Conservation (phyloP, 371 early-diverging fungal genomes). For the Mortierella sp. region DNA sequence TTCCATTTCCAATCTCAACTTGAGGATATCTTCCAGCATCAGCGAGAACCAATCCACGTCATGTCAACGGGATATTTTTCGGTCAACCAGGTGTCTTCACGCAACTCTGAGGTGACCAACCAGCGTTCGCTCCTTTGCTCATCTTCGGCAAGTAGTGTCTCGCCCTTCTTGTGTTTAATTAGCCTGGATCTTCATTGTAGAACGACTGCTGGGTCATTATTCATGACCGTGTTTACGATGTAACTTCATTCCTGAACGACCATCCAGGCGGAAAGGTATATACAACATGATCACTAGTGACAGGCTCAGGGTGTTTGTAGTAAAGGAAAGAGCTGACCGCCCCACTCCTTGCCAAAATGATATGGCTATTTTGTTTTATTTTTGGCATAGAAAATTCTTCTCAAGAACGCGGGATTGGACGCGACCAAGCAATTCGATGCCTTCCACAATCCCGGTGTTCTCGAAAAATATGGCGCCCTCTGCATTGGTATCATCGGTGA, state of each 20-base stretch:
- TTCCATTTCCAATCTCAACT: constrained; percentile 46
- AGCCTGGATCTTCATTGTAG: too few species aligned
- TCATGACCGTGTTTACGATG: constrained; percentile 86
- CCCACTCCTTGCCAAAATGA: background rate
- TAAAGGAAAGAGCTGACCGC: too few species aligned
- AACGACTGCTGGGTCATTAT: constrained; percentile 94
- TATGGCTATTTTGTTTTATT: background rate
- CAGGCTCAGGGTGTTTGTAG: too few species aligned
- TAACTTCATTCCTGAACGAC: constrained; percentile 84
- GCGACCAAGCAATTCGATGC: constrained; percentile 90
- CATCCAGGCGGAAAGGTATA: constrained; percentile 88
- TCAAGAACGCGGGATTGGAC: constrained; percentile 88
- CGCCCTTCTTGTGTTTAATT: too few species aligned
- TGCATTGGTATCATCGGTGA: constrained; percentile 69
- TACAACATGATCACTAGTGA: too few species aligned
- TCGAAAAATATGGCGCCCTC: constrained; percentile 68
- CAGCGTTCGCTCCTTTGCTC: background rate
- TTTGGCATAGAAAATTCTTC: constrained; percentile 74
- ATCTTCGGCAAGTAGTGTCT: background rate
- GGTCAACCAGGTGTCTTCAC: background rate
- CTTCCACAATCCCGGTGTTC: constrained; percentile 77
- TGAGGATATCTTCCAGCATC: constrained; percentile 29
- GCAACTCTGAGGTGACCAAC: background rate
- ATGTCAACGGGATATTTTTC: constrained; percentile 19
- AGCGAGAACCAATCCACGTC: constrained; percentile 12